Base-by-base conservation (phyloP, 768 basidiomycete species). In the Leccinum incarnatum region DNA sequence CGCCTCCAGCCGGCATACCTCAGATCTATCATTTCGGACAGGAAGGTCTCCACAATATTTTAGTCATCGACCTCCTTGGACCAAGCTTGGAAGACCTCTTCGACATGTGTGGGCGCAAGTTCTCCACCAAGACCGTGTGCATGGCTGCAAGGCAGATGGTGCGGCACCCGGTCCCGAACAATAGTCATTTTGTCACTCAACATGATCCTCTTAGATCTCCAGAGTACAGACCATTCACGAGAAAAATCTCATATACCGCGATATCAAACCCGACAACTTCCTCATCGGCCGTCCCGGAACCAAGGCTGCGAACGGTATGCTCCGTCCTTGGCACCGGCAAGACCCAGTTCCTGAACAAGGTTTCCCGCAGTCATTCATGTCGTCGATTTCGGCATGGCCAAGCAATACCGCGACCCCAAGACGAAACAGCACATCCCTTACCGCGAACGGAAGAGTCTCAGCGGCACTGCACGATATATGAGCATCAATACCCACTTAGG, bases 11-110 rank as follows among this genome's bases (percentile, higher is more conserved):
- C 63, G 96, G 97, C 21, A 96, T 99, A 51, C 96, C 95, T 27
- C 95, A 98, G 78, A 98, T 99, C 75, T 98, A 98, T 79, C 96
- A 99, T 77, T 99, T 98, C 73, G 97, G 97, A 51, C 95, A 98
- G 76, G 97, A 99, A 75, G 97, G 91, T 14, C 83, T 98, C 29
- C 95, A 99, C 79, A 98, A 99, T 70, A 95, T 99, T 63, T 85
- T 99, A 61, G 95, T 99, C 65, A 98, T 99, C 69, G 97, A 99
- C 78, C 84, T 99, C 36, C 84, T 99, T 34, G 97, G 97, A 3
- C 96, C 96, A 11, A 95, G 91, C 72, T 75, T 99, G 62, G 97
- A 99, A 76, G 97, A 99, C 74, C 80, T 99, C 55, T 99, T 99
- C 72, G 97, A 99, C 76, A 95, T 98, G 91, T 99, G 97, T 69